Conservation (phyloP, 108 stramenopile genomes). For the Schizochytrium sp. region DNA sequence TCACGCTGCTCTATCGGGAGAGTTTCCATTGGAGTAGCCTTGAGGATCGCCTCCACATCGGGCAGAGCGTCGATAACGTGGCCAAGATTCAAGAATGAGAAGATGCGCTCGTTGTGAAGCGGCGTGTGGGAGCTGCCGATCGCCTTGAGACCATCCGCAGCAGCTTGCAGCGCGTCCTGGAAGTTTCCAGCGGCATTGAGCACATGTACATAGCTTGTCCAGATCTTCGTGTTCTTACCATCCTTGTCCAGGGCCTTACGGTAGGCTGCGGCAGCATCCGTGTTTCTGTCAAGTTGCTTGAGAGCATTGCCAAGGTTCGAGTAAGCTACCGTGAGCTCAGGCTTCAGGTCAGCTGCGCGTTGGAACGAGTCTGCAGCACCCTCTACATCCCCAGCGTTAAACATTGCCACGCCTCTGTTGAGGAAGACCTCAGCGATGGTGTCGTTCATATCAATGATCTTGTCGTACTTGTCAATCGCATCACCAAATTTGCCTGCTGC, state of each 20-base stretch:
- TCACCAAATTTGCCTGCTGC: slow-evolving; percentile 16
- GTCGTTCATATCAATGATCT: slow-evolving; percentile 39
- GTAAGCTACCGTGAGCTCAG: not conserved
- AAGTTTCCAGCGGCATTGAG: slow-evolving; percentile 9
- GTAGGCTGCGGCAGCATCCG: slow-evolving; percentile 12
- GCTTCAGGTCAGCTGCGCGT: slow-evolving; percentile 36
- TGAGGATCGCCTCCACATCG: slow-evolving; percentile 54
- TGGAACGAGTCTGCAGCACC: slow-evolving; percentile 18
- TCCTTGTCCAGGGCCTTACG: not conserved
- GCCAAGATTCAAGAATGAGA: slow-evolving; percentile 17
- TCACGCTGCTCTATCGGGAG: slow-evolving; percentile 20
- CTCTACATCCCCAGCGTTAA: not conserved
- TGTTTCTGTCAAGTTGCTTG: not conserved
- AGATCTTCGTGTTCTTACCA: not conserved
- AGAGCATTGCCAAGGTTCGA: slow-evolving; percentile 6
- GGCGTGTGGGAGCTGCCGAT: not conserved
- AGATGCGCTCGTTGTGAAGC: slow-evolving; percentile 56
- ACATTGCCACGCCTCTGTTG: slow-evolving; percentile 47
- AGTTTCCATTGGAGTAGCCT: not conserved
- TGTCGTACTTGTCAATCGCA: slow-evolving; percentile 32
- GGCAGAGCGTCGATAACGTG: not conserved
- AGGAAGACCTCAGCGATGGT: slow-evolving; percentile 5
- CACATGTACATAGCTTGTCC: not conserved
- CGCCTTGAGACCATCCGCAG: not conserved
- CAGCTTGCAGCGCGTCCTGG: not conserved